Percentiles rank a stretch among this genome's conserved stretches.
Conservation (phyloP, 768 basidiomycete genomes). For the Rhodocollybia butyracea region DNA sequence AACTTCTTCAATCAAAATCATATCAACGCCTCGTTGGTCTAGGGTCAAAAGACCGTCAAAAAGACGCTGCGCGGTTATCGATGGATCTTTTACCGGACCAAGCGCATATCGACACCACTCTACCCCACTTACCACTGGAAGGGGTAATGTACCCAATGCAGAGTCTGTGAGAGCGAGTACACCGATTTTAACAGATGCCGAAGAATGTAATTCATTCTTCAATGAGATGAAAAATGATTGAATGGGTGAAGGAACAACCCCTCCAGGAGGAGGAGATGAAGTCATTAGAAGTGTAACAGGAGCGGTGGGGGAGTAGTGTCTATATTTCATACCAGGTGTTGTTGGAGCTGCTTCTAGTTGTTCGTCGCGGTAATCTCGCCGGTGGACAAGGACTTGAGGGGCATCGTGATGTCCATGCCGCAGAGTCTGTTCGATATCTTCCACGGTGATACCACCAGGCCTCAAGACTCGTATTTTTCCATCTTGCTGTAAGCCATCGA, state of each 20-base stretch:
- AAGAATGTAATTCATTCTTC: constrained; percentile 14
- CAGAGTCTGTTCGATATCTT: constrained; percentile 71
- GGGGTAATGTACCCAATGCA: constrained; percentile 31
- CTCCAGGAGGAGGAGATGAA: constrained; percentile 36
- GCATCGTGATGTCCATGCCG: constrained; percentile 33
- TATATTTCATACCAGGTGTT: constrained; percentile 99
- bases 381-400: constrained; percentile 74
- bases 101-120: constrained; percentile 57
- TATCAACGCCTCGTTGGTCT: constrained; percentile 71
- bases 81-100: constrained; percentile 51
- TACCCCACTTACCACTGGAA: constrained; percentile 29
- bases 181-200: constrained; percentile 50
- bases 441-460: constrained; percentile 91
- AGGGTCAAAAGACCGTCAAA: constrained; percentile 86
- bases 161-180: constrained; percentile 65
- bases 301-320: constrained; percentile 90
- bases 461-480: constrained; percentile 79
- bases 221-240: constrained; percentile 43
- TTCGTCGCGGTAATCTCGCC: constrained; percentile 71
- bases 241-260: constrained; percentile 25
- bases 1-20: constrained; percentile 85
- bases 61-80: constrained; percentile 72
- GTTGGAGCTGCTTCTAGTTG: constrained; percentile 77
- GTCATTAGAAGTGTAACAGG: constrained; percentile 77
- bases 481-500: constrained; percentile 79